Base-by-base conservation (phyloP, 306 rosid species). In the Alnus rubra region DNA sequence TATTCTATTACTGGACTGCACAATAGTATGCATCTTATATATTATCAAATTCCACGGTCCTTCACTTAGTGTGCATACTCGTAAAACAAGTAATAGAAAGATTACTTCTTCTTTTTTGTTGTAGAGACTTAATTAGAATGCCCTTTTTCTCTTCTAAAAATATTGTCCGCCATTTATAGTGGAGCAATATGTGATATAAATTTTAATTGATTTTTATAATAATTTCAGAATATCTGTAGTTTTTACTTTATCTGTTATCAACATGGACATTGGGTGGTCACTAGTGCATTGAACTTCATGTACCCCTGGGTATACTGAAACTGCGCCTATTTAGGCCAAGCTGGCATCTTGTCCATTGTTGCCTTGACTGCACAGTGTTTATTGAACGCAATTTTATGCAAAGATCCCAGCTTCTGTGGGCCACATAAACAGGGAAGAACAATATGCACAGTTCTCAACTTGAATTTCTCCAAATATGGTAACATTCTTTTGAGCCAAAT, bases 51-150 rank as follows among this genome's bases (percentile, higher is more conserved):
- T 19, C 47, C 18, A 12, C 23, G 45, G 19, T 30, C 44, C 62
- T 10, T 4, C 16, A 51, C 44, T 2, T 55, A 33, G 79, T 23
- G 52, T 12, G 56, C 33, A 39, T 54, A 47, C 73, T 48, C 52
- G 33, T 71, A 33, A 71, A 56, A 73, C 62, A 47, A 70, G 73
- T 33, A 42, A 67, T 67, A 18, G 71, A 9, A n/a, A 64, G 70
- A 33, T 48, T 35, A 64, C 12, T 31, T 67, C 12, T 31, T 67
- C 37, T 62, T 15, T 67, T n/a, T 31, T 59, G 6, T 59, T 67
- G 18, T 42, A 18, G 50, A 67, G 72, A 19, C 30, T 67, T 18
- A 37, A 37, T 7, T 8, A 37, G 70, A 64, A 64, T 64, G 28
- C 31, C 15, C 16, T 4, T 67, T 39, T 67, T 67, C 30, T 33